These are phyloP conservation scores for Penicillium fuscoglaucum DNA, from an alignment of 2,329 filamentous ascomycete species.

Conservation along the genomic window DNA sequence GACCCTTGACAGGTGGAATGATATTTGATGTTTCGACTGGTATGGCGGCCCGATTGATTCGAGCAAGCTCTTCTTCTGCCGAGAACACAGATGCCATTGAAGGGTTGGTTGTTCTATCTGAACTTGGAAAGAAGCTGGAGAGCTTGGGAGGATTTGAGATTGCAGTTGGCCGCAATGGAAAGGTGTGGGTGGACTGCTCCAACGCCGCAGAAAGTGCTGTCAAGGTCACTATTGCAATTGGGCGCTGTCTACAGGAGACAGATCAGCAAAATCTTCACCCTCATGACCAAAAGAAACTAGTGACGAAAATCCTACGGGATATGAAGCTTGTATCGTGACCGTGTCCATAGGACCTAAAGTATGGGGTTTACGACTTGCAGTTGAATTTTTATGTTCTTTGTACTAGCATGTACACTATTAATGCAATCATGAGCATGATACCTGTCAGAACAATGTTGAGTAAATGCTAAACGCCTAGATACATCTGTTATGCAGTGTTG, in stretches of 20 bases:
- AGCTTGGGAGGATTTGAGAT: conserved; percentile 73
- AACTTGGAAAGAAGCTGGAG: conserved; percentile 72
- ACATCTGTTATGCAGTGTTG: neutral
- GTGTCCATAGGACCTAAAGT: conserved; percentile 8
- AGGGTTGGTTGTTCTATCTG: conserved; percentile 72
- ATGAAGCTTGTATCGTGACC: conserved; percentile 38
- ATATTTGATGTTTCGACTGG: conserved; percentile 75
- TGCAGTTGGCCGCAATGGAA: conserved; percentile 88
- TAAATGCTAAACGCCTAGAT: neutral
- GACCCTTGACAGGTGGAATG: conserved; percentile 82
- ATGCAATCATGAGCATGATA: conserved; percentile 9
- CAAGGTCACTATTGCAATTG: conserved; percentile 73
- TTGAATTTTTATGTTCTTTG: conserved; percentile 10
- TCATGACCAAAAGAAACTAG: conserved; percentile 49
- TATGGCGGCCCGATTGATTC: conserved; percentile 73
- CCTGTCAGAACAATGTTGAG: neutral
- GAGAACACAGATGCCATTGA: conserved; percentile 52
- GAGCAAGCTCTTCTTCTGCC: conserved; percentile 43
- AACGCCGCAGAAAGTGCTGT: conserved; percentile 56
- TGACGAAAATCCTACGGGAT: conserved; percentile 45
- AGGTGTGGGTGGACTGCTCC: conserved; percentile 81
- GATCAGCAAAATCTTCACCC: conserved; percentile 59
- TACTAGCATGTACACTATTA: conserved; percentile 20
- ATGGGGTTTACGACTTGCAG: conserved; percentile 6
- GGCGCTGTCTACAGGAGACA: conserved; percentile 73